Evolutionary conservation across 1,284 basidiomycete species (phyloP).

Genomic region (Anthracocystis setariae): DNA sequence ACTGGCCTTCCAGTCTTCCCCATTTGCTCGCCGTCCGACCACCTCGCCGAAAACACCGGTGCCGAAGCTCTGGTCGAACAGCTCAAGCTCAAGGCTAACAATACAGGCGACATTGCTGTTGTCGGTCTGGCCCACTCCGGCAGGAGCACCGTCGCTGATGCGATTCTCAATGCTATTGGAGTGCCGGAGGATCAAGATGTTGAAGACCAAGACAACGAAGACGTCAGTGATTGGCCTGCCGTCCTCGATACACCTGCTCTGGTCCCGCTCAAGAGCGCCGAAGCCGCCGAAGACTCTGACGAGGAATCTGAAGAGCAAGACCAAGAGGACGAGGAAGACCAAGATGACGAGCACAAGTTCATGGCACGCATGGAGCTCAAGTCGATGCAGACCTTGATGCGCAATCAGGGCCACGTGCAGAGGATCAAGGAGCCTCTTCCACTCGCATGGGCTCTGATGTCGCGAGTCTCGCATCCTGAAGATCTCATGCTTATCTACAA

Average conservation of each 20-base stretch:
- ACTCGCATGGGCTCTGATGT: slow-evolving; percentile 54
- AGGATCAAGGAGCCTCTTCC: slow-evolving; percentile 62
- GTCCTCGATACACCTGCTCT: slow-evolving; percentile 62
- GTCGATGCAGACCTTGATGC: slow-evolving; percentile 57
- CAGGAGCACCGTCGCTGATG: slow-evolving; percentile 52
- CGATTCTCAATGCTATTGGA: slow-evolving; percentile 51
- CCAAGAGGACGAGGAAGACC: slow-evolving; percentile 30
- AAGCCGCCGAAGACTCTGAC: slow-evolving; percentile 23
- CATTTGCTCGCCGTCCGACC: slow-evolving; percentile 38
- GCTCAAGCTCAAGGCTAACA: slow-evolving; percentile 38
- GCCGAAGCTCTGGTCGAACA: slow-evolving; percentile 49
- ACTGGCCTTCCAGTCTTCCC: slow-evolving; percentile 48
- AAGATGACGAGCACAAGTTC: slow-evolving; percentile 43
- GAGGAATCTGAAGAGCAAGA: slow-evolving; percentile 20
- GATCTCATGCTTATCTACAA: slow-evolving; percentile 65
- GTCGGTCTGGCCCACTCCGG: slow-evolving; percentile 58
- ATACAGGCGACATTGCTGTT: slow-evolving; percentile 46
- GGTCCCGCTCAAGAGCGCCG: slow-evolving; percentile 36
- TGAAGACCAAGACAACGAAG: slow-evolving; percentile 37
- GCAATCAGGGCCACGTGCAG: slow-evolving; percentile 63
- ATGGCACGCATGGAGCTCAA: slow-evolving; percentile 46
- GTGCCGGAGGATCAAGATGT: slow-evolving; percentile 36
- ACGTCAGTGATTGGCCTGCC: slow-evolving; percentile 45
- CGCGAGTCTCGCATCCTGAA: slow-evolving; percentile 54
- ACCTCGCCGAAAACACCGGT: slow-evolving; percentile 32